Base-by-base conservation (phyloP, 2,329 filamentous ascomycete genomes). In the Fusarium falciforme region DNA sequence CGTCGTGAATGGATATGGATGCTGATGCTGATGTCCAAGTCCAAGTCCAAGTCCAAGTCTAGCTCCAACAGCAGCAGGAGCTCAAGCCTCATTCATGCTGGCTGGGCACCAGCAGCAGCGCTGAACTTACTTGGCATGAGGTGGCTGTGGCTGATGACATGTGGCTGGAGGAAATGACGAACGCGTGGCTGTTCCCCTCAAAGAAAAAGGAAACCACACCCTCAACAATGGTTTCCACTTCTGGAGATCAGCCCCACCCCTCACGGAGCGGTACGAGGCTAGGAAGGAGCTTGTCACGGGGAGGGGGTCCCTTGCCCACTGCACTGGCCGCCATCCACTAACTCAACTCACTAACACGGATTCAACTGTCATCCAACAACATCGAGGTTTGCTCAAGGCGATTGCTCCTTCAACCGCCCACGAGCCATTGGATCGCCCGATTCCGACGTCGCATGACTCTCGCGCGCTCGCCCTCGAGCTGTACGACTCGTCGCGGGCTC, bases 341-440 rank as follows among this genome's bases (percentile, higher is more conserved):
- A 59, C 54, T 67, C 71, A 70, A 54, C 54, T 67, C 71, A 72
- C 74, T 74, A 77, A 78, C 65, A 76, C 72, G 65, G 38, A 73
- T 67, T 60, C 55, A 49, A 67, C 60, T 66, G 36, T 33, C 55
- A 61, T 33, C 17, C 64, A 42, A 61, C 65, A 76, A 67, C 73
- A 76, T 64, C 64, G 47, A 64, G 55, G 54, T 61, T 59, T 38
- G 36, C 49, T 31, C 33, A 27, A 31, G 61, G 52, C 64, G 64
- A 61, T 52, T 55, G 61, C 57, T 42, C 44, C 40, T 47, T 35
- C 55, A 58, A 62, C 60, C 25, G 36, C 27, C 22, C 29, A 29
- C 44, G 61, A 66, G 58, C 62, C 67, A 66, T 75, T 75, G 40
- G 58, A 31, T 42, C 59, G 42, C 61, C 38, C 66, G 57, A 65